These are phyloP conservation scores for Musa troglodytarum DNA, from an alignment of 176 grass and related monocot species.

Conservation along the genomic window DNA sequence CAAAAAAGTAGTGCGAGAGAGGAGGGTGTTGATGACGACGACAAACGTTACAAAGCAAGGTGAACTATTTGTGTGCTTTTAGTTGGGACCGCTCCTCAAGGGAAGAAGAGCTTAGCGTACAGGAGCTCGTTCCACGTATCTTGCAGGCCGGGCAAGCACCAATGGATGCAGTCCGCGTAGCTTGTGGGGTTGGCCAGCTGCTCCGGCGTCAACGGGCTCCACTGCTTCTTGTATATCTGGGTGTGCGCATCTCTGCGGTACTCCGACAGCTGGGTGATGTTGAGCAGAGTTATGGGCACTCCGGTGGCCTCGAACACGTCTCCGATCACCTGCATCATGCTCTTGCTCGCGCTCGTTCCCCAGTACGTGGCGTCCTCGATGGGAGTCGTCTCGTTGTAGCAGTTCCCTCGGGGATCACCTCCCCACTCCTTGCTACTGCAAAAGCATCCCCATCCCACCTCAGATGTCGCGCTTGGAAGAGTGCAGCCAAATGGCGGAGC, in stretches of 20 bases:
- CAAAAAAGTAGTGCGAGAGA: no score
- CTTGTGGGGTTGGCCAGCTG: conserved; percentile 68
- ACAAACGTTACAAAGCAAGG: no score
- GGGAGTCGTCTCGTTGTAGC: conserved; percentile 80
- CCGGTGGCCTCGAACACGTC: conserved; percentile 38
- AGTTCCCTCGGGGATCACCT: conserved; percentile 60
- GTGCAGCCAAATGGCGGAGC: no score
- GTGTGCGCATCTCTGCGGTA: conserved; percentile 92
- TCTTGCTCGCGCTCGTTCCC: conserved; percentile 63
- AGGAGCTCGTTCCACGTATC: conserved; percentile 96
- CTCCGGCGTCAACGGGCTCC: conserved; percentile 54
- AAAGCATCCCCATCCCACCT: background rate
- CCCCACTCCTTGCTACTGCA: conserved; percentile 86
- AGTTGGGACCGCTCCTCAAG: conserved; percentile 3
- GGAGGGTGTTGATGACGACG: background rate
- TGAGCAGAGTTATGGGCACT: conserved; percentile 51
- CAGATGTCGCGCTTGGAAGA: background rate
- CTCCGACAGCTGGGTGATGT: conserved; percentile 87
- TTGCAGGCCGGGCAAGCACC: conserved; percentile 89
- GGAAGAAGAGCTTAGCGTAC: conserved; percentile 68
- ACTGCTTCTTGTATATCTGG: conserved; percentile 95
- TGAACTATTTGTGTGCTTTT: no score
- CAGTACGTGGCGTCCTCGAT: conserved; percentile 53
- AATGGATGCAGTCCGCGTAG: conserved; percentile 80
- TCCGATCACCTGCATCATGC: conserved; percentile 59